phyloP scores from a whole-genome alignment of 2,329 filamentous ascomycete species.

The Podosphaera aphanis region DNA sequence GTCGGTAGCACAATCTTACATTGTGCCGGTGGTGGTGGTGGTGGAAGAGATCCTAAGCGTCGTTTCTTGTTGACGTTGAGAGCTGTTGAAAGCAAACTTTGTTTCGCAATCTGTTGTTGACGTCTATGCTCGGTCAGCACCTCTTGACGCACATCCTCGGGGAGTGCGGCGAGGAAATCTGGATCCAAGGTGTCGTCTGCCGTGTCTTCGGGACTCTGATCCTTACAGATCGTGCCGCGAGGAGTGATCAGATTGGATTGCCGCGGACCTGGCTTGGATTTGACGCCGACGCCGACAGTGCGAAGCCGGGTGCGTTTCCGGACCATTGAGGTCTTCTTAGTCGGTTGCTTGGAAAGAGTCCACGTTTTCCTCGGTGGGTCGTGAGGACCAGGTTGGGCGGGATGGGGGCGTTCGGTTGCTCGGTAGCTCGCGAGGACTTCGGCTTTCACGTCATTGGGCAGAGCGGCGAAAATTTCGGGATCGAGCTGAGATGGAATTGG shows the following conservation, averaged over 20 bases:
- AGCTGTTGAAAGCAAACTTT: conserved; percentile 22
- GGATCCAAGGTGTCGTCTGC: conserved; percentile 16
- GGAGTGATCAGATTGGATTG: conserved; percentile 53
- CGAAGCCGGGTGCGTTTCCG: conserved; percentile 33
- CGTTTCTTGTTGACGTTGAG: conserved; percentile 6
- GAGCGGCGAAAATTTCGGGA: conserved; percentile 54
- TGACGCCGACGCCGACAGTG: conserved; percentile 2
- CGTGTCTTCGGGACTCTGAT: not conserved
- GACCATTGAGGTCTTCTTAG: conserved; percentile 25
- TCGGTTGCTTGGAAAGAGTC: conserved; percentile 21
- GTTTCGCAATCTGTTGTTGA: conserved; percentile 22
- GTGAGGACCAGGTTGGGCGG: conserved; percentile 14
- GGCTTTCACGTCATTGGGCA: conserved; percentile 66
- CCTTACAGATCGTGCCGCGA: conserved; percentile 13
- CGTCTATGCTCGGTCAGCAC: conserved; percentile 51
- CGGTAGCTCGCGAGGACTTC: conserved; percentile 58
- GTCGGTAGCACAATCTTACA: conserved; percentile 24
- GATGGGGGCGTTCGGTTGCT: conserved; percentile 11
- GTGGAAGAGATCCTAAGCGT: conserved; percentile 7
- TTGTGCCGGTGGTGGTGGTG: conserved; percentile 4
- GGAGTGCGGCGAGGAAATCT: conserved; percentile 60
- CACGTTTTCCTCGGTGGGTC: conserved; percentile 33
- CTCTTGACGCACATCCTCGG: conserved; percentile 57
- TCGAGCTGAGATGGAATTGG: conserved; percentile 54
- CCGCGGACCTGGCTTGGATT: conserved; percentile 25